Base-by-base conservation (phyloP, 495 filamentous ascomycete species). In the Penicillium bovifimosum region DNA sequence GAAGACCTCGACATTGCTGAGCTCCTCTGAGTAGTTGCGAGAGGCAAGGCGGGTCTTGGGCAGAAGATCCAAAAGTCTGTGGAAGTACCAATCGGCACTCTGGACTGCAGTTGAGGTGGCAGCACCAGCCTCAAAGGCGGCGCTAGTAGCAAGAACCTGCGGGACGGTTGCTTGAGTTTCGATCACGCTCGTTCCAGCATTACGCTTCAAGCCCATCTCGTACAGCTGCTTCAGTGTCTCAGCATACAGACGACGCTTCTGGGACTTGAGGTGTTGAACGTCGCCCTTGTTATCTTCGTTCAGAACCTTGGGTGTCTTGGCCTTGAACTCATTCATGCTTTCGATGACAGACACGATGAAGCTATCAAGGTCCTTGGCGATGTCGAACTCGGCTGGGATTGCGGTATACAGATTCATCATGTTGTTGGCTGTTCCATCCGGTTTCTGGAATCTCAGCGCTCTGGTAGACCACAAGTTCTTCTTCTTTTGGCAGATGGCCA, bases 161-260 rank as follows among this genome's bases (percentile, higher is more conserved):
- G 85, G 74, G 10, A 87, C 72, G 5, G 86, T 83, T 29, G 77
- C 74, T 68, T 99, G 95, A 35, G 81, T 80, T 29, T 78, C 77
- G 8, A 96, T 76, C 39, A 82, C 64, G 54, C 83, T 81, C 27
- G 75, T 79, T 52, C 85, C 80, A 17, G 92, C 74, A 63, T 90
- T 96, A 11, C 83, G 81, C 58, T 85, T 86, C 50, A 97, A 80
- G 16, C 95, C 95, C 90, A 97, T 96, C 20, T 86, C 79, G 18
- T 89, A 82, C 2, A 96, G 68, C 6, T 78, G 79, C 60, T 86
- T 89, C 49, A 99, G 71, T 0, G 86, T 89, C 56, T 97, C 92
- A 0, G 88, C 85, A 55, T 92, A 93, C 11, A 96, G 81, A 57
- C 87, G 90, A n/a, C 89, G 84, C 69, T 99, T 99, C 48, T 87